Evolutionary conservation across 2,329 filamentous ascomycete species (phyloP).

Genomic region (Microdochium nivale): DNA sequence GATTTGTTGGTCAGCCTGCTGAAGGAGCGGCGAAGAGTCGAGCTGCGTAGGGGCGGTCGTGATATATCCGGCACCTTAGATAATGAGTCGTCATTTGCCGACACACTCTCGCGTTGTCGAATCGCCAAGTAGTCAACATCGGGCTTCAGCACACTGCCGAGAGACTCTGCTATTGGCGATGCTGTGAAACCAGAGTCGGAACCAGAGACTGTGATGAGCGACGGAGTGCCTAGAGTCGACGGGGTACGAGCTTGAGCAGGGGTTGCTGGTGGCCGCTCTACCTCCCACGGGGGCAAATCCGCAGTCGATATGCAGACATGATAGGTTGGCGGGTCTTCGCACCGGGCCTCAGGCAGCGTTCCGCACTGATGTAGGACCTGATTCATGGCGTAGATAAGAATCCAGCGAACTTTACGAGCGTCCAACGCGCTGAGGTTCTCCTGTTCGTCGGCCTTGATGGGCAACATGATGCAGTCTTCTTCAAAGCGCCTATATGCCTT

Average conservation of each 20-base stretch:
- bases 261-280: conserved; percentile 15
- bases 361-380: conserved; percentile 62
- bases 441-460: conserved; percentile 43
- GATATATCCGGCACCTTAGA: background rate
- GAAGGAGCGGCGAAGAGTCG: conserved; percentile 22
- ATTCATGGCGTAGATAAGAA: conserved; percentile 63
- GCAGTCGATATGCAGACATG: conserved; percentile 35
- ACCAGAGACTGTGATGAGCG: background rate
- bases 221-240: conserved; percentile 1
- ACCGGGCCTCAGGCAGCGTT: conserved; percentile 51
- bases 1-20: conserved; percentile 10
- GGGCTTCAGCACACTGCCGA: conserved; percentile 30
- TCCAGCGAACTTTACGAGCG: conserved; percentile 70
- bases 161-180: conserved; percentile 17
- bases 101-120: conserved; percentile 18
- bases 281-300: conserved; percentile 37
- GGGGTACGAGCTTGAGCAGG: conserved; percentile 12
- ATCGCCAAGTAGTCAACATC: conserved; percentile 48
- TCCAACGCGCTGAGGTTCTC: conserved; percentile 54
- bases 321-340: conserved; percentile 49
- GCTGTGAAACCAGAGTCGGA: background rate
- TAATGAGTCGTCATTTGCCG: background rate
- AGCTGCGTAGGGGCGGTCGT: conserved; percentile 11
- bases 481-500: conserved; percentile 64
- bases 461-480: conserved; percentile 40